Evolutionary conservation across 257 asterid genomes (phyloP).

Genomic region (Nicotiana tabacum): DNA sequence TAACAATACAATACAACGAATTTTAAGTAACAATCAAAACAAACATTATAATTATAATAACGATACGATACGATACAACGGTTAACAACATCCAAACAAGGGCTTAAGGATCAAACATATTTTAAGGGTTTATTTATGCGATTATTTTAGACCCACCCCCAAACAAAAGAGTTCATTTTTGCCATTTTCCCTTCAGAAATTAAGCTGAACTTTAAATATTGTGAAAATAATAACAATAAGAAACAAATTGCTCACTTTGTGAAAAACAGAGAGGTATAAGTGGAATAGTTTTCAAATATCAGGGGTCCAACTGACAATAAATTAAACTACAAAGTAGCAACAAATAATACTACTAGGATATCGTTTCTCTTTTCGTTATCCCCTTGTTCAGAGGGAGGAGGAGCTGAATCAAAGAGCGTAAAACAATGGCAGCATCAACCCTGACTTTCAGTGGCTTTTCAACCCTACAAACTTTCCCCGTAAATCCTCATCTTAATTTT

Average conservation of each 20-base stretch:
- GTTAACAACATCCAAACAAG: too few relatives aligned
- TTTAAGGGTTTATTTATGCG: too few relatives aligned
- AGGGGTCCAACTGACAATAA: constrained; percentile 5
- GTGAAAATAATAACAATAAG: background rate
- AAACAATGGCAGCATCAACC: constrained; percentile 13
- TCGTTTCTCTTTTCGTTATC: background rate
- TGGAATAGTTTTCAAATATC: background rate
- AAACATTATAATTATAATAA: too few relatives aligned
- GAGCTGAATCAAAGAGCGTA: background rate
- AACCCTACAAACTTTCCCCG: constrained; percentile 5
- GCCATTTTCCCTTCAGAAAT: too few relatives aligned
- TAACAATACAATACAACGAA: too few relatives aligned
- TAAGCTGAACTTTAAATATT: background rate
- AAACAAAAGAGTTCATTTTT: too few relatives aligned
- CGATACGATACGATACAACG: too few relatives aligned
- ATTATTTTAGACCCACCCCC: too few relatives aligned
- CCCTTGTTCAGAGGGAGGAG: background rate
- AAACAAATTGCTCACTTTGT: background rate
- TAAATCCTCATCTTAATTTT: background rate
- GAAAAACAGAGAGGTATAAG: background rate
- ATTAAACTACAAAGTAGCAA: background rate
- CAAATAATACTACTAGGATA: too few relatives aligned
- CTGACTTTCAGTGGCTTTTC: background rate
- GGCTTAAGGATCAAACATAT: too few relatives aligned
- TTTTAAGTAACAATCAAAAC: too few relatives aligned